Evolutionary conservation across 2,329 filamentous ascomycete genomes (phyloP).

Genomic region (Ophiocordyceps camponoti-floridani): DNA sequence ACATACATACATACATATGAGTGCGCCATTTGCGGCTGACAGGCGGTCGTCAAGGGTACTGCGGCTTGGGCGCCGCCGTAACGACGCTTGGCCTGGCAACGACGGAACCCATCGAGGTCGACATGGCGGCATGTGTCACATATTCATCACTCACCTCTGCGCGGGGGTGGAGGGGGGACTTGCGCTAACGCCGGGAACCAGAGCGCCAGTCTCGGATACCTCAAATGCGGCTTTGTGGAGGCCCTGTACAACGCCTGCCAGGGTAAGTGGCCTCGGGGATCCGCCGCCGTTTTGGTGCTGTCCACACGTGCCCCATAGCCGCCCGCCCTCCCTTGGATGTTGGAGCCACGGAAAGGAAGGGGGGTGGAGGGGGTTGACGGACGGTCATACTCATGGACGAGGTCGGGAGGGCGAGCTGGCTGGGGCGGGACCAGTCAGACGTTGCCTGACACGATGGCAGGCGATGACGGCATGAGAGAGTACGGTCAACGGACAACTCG

Average conservation of each 20-base stretch:
- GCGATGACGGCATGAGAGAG: conserved; percentile 24
- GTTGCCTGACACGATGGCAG: conserved; percentile 6
- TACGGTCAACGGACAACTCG: conserved; percentile 19
- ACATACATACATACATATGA: neutral
- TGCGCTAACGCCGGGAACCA: conserved; percentile 11
- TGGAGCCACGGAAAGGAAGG: conserved; percentile 1
- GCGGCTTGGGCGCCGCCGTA: conserved; percentile 53
- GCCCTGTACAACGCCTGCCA: conserved; percentile 36
- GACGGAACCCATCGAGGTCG: conserved; percentile 40
- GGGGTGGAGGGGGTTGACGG: neutral
- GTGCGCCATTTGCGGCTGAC: conserved; percentile 2
- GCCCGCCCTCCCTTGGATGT: neutral
- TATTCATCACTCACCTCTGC: neutral
- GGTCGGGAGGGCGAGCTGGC: neutral
- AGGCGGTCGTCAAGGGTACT: conserved; percentile 37
- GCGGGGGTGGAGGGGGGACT: no score
- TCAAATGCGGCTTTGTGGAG: conserved; percentile 50
- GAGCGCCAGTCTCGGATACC: conserved; percentile 65
- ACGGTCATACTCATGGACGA: neutral
- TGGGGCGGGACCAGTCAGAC: no score
- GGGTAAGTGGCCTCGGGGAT: conserved; percentile 19
- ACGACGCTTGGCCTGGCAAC: conserved; percentile 41
- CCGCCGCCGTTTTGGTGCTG: neutral
- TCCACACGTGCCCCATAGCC: no score
- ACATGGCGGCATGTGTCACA: conserved; percentile 44